A percentile compares a stretch with the other conserved stretches of the same genome.
phyloP scores from a whole-genome alignment of 352 stramenopile species.

The Phytophthora sp. region DNA sequence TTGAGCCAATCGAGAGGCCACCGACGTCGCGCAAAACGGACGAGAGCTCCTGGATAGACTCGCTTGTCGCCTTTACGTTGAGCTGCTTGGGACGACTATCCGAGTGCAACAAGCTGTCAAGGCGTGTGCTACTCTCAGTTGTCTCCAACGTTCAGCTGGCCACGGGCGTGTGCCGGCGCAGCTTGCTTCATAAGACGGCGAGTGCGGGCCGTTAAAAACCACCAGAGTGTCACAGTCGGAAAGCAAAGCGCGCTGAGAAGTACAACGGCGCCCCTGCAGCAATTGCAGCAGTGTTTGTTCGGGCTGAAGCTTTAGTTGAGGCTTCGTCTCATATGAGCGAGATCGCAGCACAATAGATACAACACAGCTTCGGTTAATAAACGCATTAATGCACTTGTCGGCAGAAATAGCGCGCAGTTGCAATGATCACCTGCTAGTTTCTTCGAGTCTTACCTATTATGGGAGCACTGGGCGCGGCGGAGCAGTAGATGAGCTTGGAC shows the following conservation, averaged over 20 bases:
- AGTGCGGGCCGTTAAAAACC: neutral
- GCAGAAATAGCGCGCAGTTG: neutral
- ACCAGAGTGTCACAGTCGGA: neutral
- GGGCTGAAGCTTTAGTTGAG: neutral
- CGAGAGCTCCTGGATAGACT: conserved; percentile 5
- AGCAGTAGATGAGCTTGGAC: too few species aligned
- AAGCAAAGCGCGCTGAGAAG: conserved; percentile 1
- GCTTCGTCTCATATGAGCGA: neutral
- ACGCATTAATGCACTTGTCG: neutral
- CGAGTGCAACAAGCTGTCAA: too few species aligned
- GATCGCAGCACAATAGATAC: neutral
- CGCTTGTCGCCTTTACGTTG: conserved; percentile 13
- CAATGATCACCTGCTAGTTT: neutral
- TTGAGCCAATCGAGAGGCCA: conserved; percentile 8
- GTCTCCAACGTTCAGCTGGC: too few species aligned
- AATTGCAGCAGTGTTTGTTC: neutral
- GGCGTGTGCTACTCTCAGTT: too few species aligned
- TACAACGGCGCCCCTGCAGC: neutral
- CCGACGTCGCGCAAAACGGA: conserved; percentile 8
- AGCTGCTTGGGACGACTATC: too few species aligned
- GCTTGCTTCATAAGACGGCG: neutral
- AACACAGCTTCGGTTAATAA: neutral
- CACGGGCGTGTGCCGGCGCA: too few species aligned
- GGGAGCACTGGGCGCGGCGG: neutral
- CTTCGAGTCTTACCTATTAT: neutral